These are phyloP conservation scores for Chaetoscypha palmicola DNA, from an alignment of 2,329 filamentous ascomycete species.

Conservation along the genomic window DNA sequence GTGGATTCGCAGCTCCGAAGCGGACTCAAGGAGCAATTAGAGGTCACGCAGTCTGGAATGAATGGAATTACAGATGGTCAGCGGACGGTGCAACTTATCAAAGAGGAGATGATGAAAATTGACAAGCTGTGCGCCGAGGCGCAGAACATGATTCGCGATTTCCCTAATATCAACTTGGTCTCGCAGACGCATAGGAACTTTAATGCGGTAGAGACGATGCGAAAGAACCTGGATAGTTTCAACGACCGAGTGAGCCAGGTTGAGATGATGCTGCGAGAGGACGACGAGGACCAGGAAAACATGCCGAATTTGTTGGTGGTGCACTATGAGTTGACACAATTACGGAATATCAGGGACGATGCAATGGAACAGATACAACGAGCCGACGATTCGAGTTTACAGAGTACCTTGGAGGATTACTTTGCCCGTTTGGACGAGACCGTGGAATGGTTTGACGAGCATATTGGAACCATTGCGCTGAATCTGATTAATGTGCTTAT, in stretches of 20 bases:
- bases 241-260: constrained; percentile 68
- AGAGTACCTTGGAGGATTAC: constrained; percentile 81
- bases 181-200: constrained; percentile 97
- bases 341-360: constrained; percentile 91
- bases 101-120: constrained; percentile 98
- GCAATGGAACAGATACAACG: constrained; percentile 92
- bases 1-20: constrained; percentile 85
- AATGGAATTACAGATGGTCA: constrained; percentile 81
- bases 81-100: constrained; percentile 84
- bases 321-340: constrained; percentile 85
- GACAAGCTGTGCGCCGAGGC: constrained; percentile 96
- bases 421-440: constrained; percentile 81
- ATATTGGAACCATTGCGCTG: constrained; percentile 80
- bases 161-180: constrained; percentile 83
- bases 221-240: constrained; percentile 81
- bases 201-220: constrained; percentile 88
- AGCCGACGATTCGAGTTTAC: constrained; percentile 64
- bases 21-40: constrained; percentile 84
- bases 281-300: constrained; percentile 78
- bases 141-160: constrained; percentile 95
- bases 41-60: constrained; percentile 92
- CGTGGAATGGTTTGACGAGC: constrained; percentile 92
- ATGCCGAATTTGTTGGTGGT: constrained; percentile 87
- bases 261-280: constrained; percentile 71
- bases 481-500: constrained; percentile 85